Evolutionary conservation across 345 rosid genomes (phyloP), one percentile per base, ranked within the genome.

Genomic region (Heritiera littoralis): DNA sequence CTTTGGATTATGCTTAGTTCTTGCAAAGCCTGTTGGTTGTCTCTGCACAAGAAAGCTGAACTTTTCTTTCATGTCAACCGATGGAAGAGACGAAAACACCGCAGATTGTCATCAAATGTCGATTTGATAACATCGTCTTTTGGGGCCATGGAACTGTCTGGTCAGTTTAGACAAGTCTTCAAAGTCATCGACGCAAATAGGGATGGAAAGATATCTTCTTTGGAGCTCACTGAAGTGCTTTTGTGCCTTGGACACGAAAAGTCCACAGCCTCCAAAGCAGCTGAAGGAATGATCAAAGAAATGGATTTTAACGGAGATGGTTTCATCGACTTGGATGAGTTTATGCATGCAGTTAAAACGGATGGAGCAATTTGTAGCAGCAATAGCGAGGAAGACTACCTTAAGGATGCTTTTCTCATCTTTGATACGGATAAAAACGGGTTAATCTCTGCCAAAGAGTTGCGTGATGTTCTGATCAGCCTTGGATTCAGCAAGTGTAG

Each of bases 261-360:
- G 66, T 63, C 85, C 6, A 79, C 72, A 8, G 89, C 89, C 1
- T 15, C 30, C 9, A 8, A 20, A 49, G 89, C 85, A 63, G 91
- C 92, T 8, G 75, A 78, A 58, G 84, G 66, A 48, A 80, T 88
- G 86, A 81, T 88, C 20, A 73, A 35, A 74, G 85, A 81, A 30
- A 81, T 89, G 66, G 92, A 89, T 58, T 70, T 75, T 28, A 58
- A 88, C n/a, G 89, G 92, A 20, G 92, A 89, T 23, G 92, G 92
- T 40, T 73, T 66, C 41, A 77, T 88, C 28, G 88, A 86, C 41
- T 63, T 88, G 67, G 86, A 83, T 38, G 89, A 89, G 77, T 89
- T 88, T 71, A 59, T 84, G 82, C 79, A 73, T 48, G 73, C 65
- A 14, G 65, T 77, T 46, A 17, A 13, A 4, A 30, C 30, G 1